phyloP scores from a whole-genome alignment of 2,329 filamentous ascomycete species.

The Fusarium nygamai region DNA sequence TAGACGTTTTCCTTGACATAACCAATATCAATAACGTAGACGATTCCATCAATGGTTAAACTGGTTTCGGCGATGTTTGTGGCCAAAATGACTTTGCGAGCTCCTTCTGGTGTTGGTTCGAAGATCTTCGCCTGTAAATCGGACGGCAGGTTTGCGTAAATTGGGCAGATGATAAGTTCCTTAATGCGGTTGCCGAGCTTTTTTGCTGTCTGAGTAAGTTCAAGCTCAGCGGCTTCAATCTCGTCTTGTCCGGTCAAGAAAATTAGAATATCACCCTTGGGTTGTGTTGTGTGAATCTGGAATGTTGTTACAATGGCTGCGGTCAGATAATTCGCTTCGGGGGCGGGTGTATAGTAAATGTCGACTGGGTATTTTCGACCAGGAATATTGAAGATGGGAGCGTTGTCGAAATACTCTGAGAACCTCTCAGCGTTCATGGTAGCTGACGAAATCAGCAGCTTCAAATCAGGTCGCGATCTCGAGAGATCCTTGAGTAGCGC shows the following conservation, averaged over 20 bases:
- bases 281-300: constrained; percentile 91
- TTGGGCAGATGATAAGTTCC: constrained; percentile 89
- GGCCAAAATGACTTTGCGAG: constrained; percentile 90
- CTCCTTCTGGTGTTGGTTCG: constrained; percentile 85
- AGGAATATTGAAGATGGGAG: constrained; percentile 94
- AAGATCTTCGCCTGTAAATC: constrained; percentile 95
- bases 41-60: constrained; percentile 94
- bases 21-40: constrained; percentile 94
- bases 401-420: constrained; percentile 88
- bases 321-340: constrained; percentile 92
- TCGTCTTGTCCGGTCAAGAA: constrained; percentile 97
- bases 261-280: constrained; percentile 88
- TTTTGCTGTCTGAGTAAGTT: constrained; percentile 83
- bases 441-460: constrained; percentile 90
- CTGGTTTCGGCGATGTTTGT: constrained; percentile 98
- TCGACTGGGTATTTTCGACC: constrained; percentile 90
- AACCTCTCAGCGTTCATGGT: constrained; percentile 97
- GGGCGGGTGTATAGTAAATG: constrained; percentile 88
- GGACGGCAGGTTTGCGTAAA: constrained; percentile 92
- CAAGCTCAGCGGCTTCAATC: constrained; percentile 87
- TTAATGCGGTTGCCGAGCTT: constrained; percentile 87
- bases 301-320: constrained; percentile 94
- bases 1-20: constrained; percentile 97
- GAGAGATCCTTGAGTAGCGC: constrained; percentile 90
- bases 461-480: constrained; percentile 83